Evolutionary conservation across 2,329 filamentous ascomycete species (phyloP).

Genomic region (Epichloe sibirici): DNA sequence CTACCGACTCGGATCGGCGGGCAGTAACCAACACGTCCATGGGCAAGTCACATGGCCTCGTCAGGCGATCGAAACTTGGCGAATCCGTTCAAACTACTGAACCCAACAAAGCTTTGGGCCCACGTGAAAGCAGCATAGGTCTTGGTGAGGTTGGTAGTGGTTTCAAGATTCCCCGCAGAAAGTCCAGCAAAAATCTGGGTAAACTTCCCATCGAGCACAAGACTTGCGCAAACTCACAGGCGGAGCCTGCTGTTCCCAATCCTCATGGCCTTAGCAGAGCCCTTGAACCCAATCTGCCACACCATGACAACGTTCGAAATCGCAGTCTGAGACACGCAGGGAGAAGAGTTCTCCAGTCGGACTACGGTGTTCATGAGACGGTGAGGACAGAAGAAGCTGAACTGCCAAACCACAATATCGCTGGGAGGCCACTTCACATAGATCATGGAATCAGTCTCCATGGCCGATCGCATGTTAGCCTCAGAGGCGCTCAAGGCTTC

Average conservation of each 20-base stretch:
- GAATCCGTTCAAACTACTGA: not conserved
- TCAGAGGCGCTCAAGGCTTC: constrained; percentile 36
- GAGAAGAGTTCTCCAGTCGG: not conserved
- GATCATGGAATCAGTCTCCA: constrained; percentile 31
- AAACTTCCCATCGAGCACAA: not conserved
- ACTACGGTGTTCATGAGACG: not conserved
- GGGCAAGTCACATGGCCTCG: not conserved
- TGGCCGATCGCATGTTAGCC: constrained; percentile 41
- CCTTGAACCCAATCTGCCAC: not conserved
- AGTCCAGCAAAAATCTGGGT: constrained; percentile 8
- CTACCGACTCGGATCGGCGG: not conserved
- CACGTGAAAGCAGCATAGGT: not conserved
- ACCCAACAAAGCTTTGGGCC: not conserved
- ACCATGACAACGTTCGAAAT: not conserved
- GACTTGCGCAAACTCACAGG: not conserved
- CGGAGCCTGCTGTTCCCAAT: not conserved
- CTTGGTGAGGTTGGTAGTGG: not conserved
- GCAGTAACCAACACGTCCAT: not conserved
- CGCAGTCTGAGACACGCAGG: not conserved
- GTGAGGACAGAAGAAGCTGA: constrained; percentile 10
- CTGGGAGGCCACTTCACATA: constrained; percentile 14
- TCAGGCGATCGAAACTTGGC: not conserved
- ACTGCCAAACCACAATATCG: constrained; percentile 14
- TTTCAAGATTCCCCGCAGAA: constrained; percentile 5
- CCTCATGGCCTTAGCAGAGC: too few species aligned